These are phyloP conservation scores for Drosera spatulata DNA, from an alignment of 179 eudicot species.

Conservation along the genomic window DNA sequence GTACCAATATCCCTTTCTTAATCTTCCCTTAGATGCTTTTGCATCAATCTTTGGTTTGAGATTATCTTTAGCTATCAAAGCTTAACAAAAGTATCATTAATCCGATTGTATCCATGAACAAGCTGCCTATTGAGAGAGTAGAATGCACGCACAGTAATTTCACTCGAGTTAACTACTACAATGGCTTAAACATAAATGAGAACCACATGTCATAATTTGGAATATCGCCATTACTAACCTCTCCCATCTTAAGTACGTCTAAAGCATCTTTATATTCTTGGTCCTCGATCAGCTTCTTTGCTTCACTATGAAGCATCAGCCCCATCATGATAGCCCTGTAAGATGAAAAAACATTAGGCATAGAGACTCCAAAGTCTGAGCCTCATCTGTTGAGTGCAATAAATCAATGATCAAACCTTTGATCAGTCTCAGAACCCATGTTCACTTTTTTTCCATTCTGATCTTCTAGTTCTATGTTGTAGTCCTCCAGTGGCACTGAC, in stretches of 20 bases:
- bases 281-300: slow-evolving; percentile 39
- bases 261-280: slow-evolving; percentile 66
- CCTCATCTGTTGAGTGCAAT: background rate
- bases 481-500: slow-evolving; percentile 76
- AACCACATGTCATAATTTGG: no score
- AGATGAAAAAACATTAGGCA: slow-evolving; percentile 6
- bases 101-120: no score
- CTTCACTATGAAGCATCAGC: slow-evolving; percentile 83
- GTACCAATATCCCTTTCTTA: no score
- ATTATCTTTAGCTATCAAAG: no score
- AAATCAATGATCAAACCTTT: slow-evolving; percentile 27
- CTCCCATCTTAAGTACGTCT: slow-evolving; percentile 86
- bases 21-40: no score
- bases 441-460: slow-evolving; percentile 70
- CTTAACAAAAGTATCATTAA: no score
- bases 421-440: slow-evolving; percentile 83
- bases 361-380: background rate
- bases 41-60: no score
- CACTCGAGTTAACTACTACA: no score
- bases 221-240: slow-evolving; percentile 35
- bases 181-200: no score
- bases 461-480: slow-evolving; percentile 79
- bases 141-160: no score
- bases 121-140: no score
- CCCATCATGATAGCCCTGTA: slow-evolving; percentile 94